Conservation (phyloP, 176 grass and related monocot species). For the Olyra latifolia region DNA sequence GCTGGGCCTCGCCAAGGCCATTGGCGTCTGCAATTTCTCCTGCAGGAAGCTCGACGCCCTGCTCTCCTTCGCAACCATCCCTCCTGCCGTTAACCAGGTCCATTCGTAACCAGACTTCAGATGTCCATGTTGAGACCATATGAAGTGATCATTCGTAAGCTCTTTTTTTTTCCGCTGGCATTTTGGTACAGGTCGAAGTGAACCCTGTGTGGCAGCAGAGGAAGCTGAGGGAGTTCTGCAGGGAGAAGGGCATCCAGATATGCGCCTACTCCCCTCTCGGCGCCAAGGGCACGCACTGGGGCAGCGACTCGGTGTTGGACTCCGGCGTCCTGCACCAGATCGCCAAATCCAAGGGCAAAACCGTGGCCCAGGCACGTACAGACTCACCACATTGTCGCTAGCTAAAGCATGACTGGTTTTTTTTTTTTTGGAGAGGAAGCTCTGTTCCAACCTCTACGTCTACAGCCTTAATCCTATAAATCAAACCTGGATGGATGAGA, state of each 20-base stretch:
- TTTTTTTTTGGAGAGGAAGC: no score
- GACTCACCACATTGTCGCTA: not conserved
- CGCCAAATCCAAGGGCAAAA: slow-evolving; percentile 54
- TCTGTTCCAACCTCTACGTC: no score
- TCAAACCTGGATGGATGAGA: no score
- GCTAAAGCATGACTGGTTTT: no score
- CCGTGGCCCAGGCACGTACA: slow-evolving; percentile 45
- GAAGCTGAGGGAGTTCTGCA: slow-evolving; percentile 71
- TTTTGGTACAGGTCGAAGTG: slow-evolving; percentile 62
- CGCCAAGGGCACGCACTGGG: slow-evolving; percentile 69
- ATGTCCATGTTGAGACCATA: not conserved
- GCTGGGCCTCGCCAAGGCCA: slow-evolving; percentile 53
- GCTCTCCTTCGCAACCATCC: slow-evolving; percentile 46
- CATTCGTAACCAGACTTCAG: not conserved
- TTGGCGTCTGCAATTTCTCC: slow-evolving; percentile 67
- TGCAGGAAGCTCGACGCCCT: slow-evolving; percentile 51
- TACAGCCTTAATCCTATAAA: no score
- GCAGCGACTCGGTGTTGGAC: slow-evolving; percentile 60
- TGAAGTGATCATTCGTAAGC: not conserved
- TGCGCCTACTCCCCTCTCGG: slow-evolving; percentile 71
- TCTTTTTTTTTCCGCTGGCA: not conserved
- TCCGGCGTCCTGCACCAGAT: slow-evolving; percentile 51
- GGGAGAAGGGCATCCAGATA: slow-evolving; percentile 53
- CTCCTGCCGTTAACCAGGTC: slow-evolving; percentile 56
- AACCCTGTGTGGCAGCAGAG: slow-evolving; percentile 77